These are phyloP conservation scores for Macrocybe gigantea DNA, from an alignment of 768 basidiomycete genomes.

Conservation along the genomic window DNA sequence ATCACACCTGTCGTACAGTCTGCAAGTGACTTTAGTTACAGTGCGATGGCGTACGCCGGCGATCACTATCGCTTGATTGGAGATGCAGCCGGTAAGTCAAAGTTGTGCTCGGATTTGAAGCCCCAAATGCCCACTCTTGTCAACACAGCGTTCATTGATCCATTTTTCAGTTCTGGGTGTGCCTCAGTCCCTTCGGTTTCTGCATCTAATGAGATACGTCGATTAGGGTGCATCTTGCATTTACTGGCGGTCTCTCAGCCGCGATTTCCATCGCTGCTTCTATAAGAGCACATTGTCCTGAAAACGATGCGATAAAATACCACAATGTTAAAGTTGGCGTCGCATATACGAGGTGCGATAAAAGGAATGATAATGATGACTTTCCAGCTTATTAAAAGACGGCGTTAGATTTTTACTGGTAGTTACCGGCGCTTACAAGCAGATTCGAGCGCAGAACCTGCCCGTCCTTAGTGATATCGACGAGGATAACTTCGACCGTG, in stretches of 20 bases:
- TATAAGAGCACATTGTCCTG: conserved; percentile 16
- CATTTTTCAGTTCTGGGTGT: conserved; percentile 36
- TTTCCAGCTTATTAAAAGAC: neutral
- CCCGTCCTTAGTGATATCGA: conserved; percentile 36
- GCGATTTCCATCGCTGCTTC: conserved; percentile 22
- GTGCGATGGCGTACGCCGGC: conserved; percentile 26
- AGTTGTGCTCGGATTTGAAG: neutral
- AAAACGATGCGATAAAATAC: conserved; percentile 30
- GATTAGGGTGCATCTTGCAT: conserved; percentile 29
- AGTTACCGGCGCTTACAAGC: conserved; percentile 41
- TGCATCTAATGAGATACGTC: too few relatives aligned
- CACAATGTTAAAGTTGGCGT: conserved; percentile 21
- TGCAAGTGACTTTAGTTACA: conserved; percentile 33
- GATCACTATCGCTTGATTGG: conserved; percentile 30
- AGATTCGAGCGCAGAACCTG: conserved; percentile 33
- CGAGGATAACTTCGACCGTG: conserved; percentile 42
- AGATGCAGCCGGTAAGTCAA: conserved; percentile 33
- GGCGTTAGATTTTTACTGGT: conserved; percentile 35
- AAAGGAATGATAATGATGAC: neutral
- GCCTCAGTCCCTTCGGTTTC: conserved; percentile 57
- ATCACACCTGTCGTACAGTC: conserved; percentile 15
- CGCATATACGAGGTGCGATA: conserved; percentile 25
- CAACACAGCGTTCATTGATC: conserved; percentile 37
- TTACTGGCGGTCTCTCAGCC: conserved; percentile 24
- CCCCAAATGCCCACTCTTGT: conserved; percentile 6